Conservation (phyloP, 2,329 filamentous ascomycete genomes). For the Capronia americana region DNA sequence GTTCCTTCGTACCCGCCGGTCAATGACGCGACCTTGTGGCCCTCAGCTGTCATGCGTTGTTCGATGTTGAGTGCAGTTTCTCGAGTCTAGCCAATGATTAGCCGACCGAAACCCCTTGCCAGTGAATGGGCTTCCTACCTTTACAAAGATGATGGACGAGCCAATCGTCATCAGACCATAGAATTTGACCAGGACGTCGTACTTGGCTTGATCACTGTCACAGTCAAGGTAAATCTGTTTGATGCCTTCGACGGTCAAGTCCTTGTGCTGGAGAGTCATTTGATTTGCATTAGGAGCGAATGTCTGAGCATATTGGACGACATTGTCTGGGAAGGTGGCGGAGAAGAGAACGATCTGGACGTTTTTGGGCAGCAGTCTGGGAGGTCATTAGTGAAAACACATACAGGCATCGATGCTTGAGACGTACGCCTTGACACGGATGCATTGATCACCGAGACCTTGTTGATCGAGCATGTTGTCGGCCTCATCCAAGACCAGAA, state of each 20-base stretch:
- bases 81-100: slow-evolving; percentile 67
- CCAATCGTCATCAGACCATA: slow-evolving; percentile 97
- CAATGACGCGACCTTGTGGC: slow-evolving; percentile 88
- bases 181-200: slow-evolving; percentile 84
- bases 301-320: slow-evolving; percentile 79
- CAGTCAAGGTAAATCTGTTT: slow-evolving; percentile 98
- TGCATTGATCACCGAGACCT: slow-evolving; percentile 92
- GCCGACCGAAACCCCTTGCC: neutral
- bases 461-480: slow-evolving; percentile 99
- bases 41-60: slow-evolving; percentile 81
- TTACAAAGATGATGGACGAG: slow-evolving; percentile 97
- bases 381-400: slow-evolving; percentile 40
- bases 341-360: slow-evolving; percentile 96
- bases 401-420: neutral
- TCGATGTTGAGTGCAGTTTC: slow-evolving; percentile 86
- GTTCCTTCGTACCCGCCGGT: slow-evolving; percentile 85
- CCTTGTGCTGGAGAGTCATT: slow-evolving; percentile 85
- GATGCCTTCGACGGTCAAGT: slow-evolving; percentile 95
- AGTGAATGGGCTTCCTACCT: slow-evolving; percentile 59
- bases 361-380: slow-evolving; percentile 71
- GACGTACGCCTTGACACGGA: slow-evolving; percentile 80
- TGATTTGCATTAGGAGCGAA: slow-evolving; percentile 88
- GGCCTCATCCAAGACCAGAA: slow-evolving; percentile 93
- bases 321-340: slow-evolving; percentile 86
- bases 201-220: slow-evolving; percentile 80